Base-by-base conservation (phyloP, 1,139 yeast genomes). In the Suhomyces taliae region DNA sequence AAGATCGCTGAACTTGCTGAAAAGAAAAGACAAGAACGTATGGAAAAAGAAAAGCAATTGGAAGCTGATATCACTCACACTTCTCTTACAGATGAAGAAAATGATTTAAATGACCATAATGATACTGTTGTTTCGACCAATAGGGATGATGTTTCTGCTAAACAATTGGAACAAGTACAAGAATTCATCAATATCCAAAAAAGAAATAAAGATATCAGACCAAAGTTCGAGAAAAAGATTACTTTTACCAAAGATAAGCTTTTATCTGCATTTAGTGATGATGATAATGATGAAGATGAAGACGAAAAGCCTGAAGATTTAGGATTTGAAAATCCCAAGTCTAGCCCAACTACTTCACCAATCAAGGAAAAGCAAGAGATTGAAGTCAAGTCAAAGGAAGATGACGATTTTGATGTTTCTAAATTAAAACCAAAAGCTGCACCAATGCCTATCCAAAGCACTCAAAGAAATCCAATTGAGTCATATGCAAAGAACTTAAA, bases 71-170 rank as follows among this genome's bases (percentile, higher is more conserved):
- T 74, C 24, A 53, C 73, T 1, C 67, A 58, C 41, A 62, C 65
- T 0, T 58, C 78, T 1, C 56, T 74, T 19, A 70, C 77, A 1
- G 79, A 74, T 46, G 79, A 74, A 51, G 79, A 74, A 49, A 57
- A 69, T 24, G 79, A 72, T 46, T 49, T 67, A 38, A 60, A 64
- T 33, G 59, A 58, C 9, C 64, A 56, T 14, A 56, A 58, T 43
- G 63, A 61, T 19, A 52, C 55, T 2, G 55, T 57, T 4, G 58
- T 57, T 8, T 55, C 62, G 2, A 46, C 49, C 2, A 47, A 42
- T 14, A 50, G 39, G 15, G 60, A 53, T 5, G 49, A 36, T 24
- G 51, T 47, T n/a, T 55, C 68, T 10, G 52, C 56, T 14, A 68
- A 66, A 43, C 69, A 70, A 41, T 54, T 72, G 24, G 60, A 63